Evolutionary conservation across 768 basidiomycete genomes (phyloP).

Genomic region (Asterophora lycoperdoides): DNA sequence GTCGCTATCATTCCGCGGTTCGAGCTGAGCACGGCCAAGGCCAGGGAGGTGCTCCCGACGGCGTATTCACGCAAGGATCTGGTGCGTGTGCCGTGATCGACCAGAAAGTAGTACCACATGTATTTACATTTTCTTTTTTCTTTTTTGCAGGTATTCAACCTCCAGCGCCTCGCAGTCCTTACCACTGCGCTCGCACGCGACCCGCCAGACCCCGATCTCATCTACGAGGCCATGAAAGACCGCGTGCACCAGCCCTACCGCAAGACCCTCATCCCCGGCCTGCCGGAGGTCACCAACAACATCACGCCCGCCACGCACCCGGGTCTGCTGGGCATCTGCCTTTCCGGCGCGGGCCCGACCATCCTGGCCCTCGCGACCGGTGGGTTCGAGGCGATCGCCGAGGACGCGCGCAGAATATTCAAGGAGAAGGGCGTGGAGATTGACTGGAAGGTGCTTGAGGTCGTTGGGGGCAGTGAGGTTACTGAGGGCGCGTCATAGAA

Average conservation of each 20-base stretch:
- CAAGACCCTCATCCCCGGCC: constrained; percentile 85
- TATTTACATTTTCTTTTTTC: too few relatives aligned
- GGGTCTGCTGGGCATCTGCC: constrained; percentile 94
- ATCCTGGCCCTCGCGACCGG: constrained; percentile 90
- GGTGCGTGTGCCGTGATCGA: too few relatives aligned
- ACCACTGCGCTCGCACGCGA: constrained; percentile 89
- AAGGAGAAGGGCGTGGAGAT: constrained; percentile 67
- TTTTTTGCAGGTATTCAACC: constrained; percentile 80
- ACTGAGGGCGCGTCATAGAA: constrained; percentile 12
- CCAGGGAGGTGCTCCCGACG: constrained; percentile 82
- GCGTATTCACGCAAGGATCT: constrained; percentile 87
- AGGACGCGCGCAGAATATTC: constrained; percentile 77
- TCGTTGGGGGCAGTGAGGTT: constrained; percentile 45
- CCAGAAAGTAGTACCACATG: too few relatives aligned
- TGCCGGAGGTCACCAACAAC: constrained; percentile 85
- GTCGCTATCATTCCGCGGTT: constrained; percentile 94
- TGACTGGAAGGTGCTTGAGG: constrained; percentile 83
- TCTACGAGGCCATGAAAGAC: constrained; percentile 99
- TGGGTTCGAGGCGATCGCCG: constrained; percentile 81
- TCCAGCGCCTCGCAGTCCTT: constrained; percentile 92
- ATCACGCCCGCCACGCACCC: constrained; percentile 89
- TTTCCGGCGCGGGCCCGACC: constrained; percentile 97
- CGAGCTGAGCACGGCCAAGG: constrained; percentile 94
- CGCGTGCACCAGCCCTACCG: constrained; percentile 97
- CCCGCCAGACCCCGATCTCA: constrained; percentile 93